Percentiles rank a stretch among this genome's conserved stretches.
Conservation (phyloP, 495 filamentous ascomycete genomes). For the Parathielavia appendiculata region DNA sequence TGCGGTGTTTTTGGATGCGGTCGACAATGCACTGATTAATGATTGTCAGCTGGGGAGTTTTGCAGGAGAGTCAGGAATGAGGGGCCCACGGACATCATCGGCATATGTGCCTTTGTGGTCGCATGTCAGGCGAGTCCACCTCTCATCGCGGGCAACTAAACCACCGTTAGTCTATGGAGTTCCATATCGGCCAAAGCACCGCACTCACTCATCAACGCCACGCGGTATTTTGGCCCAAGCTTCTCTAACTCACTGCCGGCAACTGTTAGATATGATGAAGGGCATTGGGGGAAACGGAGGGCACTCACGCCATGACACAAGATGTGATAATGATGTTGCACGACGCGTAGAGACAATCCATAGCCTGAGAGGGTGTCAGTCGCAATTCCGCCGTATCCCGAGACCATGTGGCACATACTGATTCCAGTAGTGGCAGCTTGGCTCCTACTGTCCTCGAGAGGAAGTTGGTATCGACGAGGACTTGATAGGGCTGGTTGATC, state of each 20-base stretch:
- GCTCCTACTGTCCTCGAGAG: constrained; percentile 83
- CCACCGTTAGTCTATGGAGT: constrained; percentile 3
- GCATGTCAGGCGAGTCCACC: constrained; percentile 78
- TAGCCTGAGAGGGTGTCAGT: constrained; percentile 31
- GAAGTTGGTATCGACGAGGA: constrained; percentile 77
- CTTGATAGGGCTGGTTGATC: constrained; percentile 26
- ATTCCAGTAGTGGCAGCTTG: constrained; percentile 80
- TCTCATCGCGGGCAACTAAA: constrained; percentile 79
- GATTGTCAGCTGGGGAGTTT: constrained; percentile 3
- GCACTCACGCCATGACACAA: constrained; percentile 49
- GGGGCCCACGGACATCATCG: constrained; percentile 55
- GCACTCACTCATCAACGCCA: constrained; percentile 60
- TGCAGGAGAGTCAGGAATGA: neutral
- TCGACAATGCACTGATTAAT: constrained; percentile 68
- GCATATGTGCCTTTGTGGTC: constrained; percentile 88
- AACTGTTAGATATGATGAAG: constrained; percentile 25
- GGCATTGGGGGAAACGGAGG: neutral
- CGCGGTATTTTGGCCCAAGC: constrained; percentile 79
- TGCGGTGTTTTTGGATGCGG: constrained; percentile 65
- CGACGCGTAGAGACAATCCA: constrained; percentile 71
- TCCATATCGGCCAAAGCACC: neutral
- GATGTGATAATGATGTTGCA: constrained; percentile 65
- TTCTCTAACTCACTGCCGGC: constrained; percentile 78
- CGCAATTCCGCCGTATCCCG: neutral
- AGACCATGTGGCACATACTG: constrained; percentile 29